Conservation (phyloP, 2,329 filamentous ascomycete genomes). For the Beauveria varroae region DNA sequence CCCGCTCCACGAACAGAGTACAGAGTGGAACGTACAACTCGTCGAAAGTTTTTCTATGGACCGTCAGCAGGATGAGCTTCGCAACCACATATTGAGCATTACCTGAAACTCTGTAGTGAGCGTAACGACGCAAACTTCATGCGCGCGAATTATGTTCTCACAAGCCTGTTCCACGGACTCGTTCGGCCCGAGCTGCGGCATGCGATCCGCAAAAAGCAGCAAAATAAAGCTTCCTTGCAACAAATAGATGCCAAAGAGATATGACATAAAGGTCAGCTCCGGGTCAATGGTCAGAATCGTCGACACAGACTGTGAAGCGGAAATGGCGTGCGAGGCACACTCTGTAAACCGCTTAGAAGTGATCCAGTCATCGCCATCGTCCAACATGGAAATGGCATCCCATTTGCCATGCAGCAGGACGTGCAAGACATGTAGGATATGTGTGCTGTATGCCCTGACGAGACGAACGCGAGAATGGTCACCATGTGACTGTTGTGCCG, state of each 20-base stretch:
- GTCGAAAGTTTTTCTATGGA: slow-evolving; percentile 45
- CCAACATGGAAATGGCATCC: slow-evolving; percentile 42
- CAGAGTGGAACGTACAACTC: slow-evolving; percentile 42
- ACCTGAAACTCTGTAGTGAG: slow-evolving; percentile 43
- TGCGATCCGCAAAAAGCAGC: slow-evolving; percentile 40
- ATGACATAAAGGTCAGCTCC: slow-evolving; percentile 44
- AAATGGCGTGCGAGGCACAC: slow-evolving; percentile 39
- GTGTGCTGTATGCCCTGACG: slow-evolving; percentile 38
- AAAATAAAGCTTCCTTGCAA: slow-evolving; percentile 44
- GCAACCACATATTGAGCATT: not conserved
- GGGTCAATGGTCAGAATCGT: slow-evolving; percentile 40
- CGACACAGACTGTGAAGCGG: slow-evolving; percentile 37
- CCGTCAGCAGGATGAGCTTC: not conserved
- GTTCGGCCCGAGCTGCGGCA: slow-evolving; percentile 38
- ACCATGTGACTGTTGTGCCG: slow-evolving; percentile 5
- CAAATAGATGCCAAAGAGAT: slow-evolving; percentile 44
- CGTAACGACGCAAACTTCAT: slow-evolving; percentile 43
- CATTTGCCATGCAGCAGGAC: slow-evolving; percentile 42
- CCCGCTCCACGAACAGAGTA: slow-evolving; percentile 36
- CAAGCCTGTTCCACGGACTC: slow-evolving; percentile 39
- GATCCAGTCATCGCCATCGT: slow-evolving; percentile 42
- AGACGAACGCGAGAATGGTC: slow-evolving; percentile 28
- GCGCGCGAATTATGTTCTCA: slow-evolving; percentile 42
- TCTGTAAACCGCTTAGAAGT: slow-evolving; percentile 36
- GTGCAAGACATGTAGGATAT: slow-evolving; percentile 40